phyloP scores from a whole-genome alignment of 2,329 filamentous ascomycete genomes.

The Colletotrichum melonis region DNA sequence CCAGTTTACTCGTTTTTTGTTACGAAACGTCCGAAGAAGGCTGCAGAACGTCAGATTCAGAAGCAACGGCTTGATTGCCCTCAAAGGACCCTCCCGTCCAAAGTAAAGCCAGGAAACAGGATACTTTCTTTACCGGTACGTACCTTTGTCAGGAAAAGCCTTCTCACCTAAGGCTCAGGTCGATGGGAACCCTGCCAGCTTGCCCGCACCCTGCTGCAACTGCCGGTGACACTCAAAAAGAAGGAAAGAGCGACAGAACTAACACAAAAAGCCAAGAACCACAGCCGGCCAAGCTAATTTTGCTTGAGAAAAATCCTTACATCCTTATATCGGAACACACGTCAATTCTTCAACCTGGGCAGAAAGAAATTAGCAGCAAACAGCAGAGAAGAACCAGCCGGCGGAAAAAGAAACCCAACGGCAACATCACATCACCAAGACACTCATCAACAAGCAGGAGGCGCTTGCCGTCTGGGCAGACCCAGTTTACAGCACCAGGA shows the following conservation, averaged over 20 bases:
- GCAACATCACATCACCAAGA: constrained; percentile 28
- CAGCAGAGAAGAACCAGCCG: constrained; percentile 1
- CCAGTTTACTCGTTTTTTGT: constrained; percentile 19
- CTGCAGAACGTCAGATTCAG: neutral
- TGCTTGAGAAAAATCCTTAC: neutral
- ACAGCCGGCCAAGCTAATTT: neutral
- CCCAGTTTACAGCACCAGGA: constrained; percentile 2
- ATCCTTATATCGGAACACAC: neutral
- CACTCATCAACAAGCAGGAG: constrained; percentile 23
- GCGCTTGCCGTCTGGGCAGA: constrained; percentile 17
- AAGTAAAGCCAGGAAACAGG: neutral
- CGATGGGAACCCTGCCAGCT: neutral
- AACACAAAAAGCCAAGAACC: neutral
- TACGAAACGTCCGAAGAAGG: constrained; percentile 18
- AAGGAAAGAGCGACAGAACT: constrained; percentile 7
- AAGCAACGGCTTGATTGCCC: neutral
- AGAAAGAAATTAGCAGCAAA: neutral
- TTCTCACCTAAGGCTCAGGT: neutral
- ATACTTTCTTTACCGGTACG: neutral
- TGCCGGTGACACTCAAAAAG: neutral
- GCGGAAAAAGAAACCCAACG: constrained; percentile 23
- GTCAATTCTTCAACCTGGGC: constrained; percentile 1
- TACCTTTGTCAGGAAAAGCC: neutral
- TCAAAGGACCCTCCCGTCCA: neutral
- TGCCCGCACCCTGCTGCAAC: neutral